Conservation (phyloP, 2,329 filamentous ascomycete genomes). For the Sporothrix phasma region DNA sequence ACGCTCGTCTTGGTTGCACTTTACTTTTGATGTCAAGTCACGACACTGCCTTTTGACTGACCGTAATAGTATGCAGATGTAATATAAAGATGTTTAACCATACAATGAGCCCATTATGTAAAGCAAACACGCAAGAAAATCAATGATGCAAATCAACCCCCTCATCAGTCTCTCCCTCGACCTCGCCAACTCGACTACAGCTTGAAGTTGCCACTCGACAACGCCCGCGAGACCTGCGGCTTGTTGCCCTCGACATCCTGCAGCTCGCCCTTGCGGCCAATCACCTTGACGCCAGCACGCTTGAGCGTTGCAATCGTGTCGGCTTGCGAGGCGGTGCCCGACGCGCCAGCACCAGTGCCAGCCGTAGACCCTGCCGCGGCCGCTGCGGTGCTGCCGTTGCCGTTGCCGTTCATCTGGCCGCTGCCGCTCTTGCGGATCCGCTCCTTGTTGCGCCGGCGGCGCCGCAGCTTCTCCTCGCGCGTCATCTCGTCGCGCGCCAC, state of each 20-base stretch:
- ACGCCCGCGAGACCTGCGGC: constrained; percentile 43
- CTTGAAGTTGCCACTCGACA: constrained; percentile 51
- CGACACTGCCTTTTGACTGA: neutral
- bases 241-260: constrained; percentile 76
- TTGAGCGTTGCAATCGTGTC: constrained; percentile 35
- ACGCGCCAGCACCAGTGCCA: constrained; percentile 35
- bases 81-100: neutral
- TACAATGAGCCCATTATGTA: neutral
- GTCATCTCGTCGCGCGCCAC: constrained; percentile 78
- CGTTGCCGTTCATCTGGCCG: constrained; percentile 16
- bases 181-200: constrained; percentile 36
- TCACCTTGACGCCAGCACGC: constrained; percentile 78
- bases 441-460: constrained; percentile 76
- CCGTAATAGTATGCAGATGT: constrained; percentile 2
- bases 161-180: neutral
- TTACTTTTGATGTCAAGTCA: too few species aligned
- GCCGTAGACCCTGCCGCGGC: constrained; percentile 32
- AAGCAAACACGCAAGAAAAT: neutral
- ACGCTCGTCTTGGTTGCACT: too few species aligned
- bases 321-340: constrained; percentile 37
- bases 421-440: constrained; percentile 60
- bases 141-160: neutral
- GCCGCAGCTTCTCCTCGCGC: constrained; percentile 70
- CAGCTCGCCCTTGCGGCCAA: constrained; percentile 80
- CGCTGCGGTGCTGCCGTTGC: constrained; percentile 25